Conservation (phyloP, 2,329 filamentous ascomycete genomes). For the Neofusicoccum umdonicola region DNA sequence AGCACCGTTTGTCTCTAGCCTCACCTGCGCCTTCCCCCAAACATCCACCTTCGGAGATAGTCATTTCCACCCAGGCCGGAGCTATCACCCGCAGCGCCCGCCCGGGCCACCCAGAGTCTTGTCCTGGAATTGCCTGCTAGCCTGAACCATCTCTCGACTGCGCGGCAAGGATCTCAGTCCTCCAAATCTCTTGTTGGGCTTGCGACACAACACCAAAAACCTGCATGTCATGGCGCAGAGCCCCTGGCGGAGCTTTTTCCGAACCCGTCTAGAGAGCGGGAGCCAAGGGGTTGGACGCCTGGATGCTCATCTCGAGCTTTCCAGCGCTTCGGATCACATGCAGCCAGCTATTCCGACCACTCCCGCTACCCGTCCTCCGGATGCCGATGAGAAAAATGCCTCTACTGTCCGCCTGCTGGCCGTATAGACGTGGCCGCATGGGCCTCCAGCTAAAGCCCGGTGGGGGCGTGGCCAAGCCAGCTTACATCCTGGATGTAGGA, state of each 20-base stretch:
- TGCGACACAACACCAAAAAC: conserved; percentile 12
- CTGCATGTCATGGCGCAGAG: conserved; percentile 10
- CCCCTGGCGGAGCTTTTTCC: conserved; percentile 12
- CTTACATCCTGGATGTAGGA: background rate
- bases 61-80: conserved; percentile 1
- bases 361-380: background rate
- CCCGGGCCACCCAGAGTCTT: background rate
- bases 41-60: conserved; percentile 1
- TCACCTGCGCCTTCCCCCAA: background rate
- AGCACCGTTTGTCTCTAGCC: background rate
- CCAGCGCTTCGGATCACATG: background rate
- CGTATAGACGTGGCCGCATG: background rate
- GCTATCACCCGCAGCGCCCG: background rate
- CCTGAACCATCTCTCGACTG: background rate
- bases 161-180: conserved; percentile 4
- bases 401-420: background rate
- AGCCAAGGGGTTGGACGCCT: conserved; percentile 13
- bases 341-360: background rate
- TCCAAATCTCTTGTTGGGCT: conserved; percentile 3
- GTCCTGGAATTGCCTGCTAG: conserved; percentile 1
- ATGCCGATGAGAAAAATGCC: background rate
- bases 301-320: background rate
- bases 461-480: background rate
- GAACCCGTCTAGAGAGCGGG: background rate
- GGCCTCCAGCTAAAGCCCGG: background rate